Evolutionary conservation across 257 asterid genomes (phyloP).

Genomic region (Petunia axillaris): DNA sequence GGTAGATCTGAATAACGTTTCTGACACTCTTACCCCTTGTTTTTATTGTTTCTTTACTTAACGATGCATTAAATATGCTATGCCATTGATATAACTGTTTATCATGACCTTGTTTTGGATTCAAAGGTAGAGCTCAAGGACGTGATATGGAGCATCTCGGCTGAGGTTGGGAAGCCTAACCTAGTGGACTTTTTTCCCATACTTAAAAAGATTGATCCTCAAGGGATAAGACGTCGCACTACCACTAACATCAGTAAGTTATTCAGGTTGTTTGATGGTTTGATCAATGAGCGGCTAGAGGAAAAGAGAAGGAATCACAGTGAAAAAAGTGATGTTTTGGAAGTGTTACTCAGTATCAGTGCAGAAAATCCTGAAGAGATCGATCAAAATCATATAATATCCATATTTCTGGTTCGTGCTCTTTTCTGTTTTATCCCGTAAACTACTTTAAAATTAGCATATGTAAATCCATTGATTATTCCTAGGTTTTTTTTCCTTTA

Average conservation of each 20-base stretch:
- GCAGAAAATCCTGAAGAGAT: background rate
- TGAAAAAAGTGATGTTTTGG: background rate
- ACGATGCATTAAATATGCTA: too few relatives aligned
- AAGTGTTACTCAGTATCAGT: background rate
- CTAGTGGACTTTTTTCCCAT: background rate
- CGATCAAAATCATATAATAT: background rate
- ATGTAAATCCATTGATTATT: too few relatives aligned
- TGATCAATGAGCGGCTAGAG: background rate
- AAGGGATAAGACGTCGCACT: background rate
- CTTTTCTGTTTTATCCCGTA: background rate
- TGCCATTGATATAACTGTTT: too few relatives aligned
- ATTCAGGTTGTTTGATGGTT: background rate
- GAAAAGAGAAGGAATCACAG: background rate
- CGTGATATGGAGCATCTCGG: background rate
- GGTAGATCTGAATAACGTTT: conserved; percentile 30
- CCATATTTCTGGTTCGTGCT: background rate
- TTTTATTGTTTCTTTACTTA: too few relatives aligned
- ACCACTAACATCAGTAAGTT: background rate
- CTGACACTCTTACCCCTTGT: background rate
- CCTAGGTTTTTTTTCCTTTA: too few relatives aligned
- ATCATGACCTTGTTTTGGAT: background rate
- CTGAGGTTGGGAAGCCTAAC: background rate
- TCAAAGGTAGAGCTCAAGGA: background rate
- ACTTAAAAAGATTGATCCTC: conserved; percentile 11
- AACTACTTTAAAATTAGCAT: too few relatives aligned